Evolutionary conservation across 371 early-diverging fungal species (phyloP), one percentile per base, ranked within the genome.

Genomic region (Blyttiomyces sp.): DNA sequence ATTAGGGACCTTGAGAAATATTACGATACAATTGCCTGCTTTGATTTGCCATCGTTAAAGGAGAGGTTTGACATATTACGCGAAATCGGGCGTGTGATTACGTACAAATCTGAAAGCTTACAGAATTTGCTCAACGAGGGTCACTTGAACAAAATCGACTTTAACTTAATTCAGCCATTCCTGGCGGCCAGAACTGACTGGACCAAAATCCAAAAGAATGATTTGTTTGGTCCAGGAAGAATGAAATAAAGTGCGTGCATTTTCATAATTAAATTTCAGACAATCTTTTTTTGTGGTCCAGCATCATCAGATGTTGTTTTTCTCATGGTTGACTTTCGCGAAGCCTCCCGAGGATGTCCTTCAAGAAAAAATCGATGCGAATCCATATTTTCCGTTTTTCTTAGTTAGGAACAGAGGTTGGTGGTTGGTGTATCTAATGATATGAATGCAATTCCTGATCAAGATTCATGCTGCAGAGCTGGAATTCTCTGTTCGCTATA

Each of bases 51-150:
- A 9, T 69, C 72, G 16, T 70, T 97, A 17, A 84, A 84, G 55
- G 92, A 92, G 57, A 82, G 91, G 31, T 95, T 95, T 72, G 89
- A 90, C 52, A 85, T 93, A 81, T 72, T 97, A n/a, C 88, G 91
- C 57, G 92, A 95, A 57, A 72, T 97, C 13, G 92, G 91, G 58
- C 93, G 92, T 56, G 82, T 97, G 11, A 95, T 89, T 66, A 73
- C 92, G 39, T 94, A 92, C 17, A 89, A 86, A 62, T 90, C 94
- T n/a, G 91, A 92, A 54, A 90, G 88, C 52, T 72, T 95, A 33
- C 87, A 87, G 54, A 86, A 91, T 1, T 83, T 94, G 24, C 69
- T 96, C 36, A 86, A 86, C 16, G 93, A 95, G 59, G 85, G 86
- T 2, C 86, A 88, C 55, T 77, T 97, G 35, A 87, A 88, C 21